Evolutionary conservation across 2,329 filamentous ascomycete genomes (phyloP).

Genomic region (Penicillium sp.): DNA sequence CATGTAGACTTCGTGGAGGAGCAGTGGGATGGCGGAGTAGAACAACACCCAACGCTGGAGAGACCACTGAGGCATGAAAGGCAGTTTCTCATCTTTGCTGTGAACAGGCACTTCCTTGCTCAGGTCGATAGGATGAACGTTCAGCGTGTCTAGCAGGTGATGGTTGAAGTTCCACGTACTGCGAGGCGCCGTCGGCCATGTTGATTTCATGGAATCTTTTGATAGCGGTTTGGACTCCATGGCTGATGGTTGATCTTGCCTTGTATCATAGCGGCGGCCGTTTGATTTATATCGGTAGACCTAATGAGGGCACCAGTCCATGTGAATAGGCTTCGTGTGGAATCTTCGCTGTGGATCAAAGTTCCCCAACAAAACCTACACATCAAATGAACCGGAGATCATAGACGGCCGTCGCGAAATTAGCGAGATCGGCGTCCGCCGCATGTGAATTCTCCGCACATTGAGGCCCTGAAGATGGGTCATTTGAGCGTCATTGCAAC

Average conservation of each 20-base stretch:
- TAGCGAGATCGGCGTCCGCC: conserved; percentile 12
- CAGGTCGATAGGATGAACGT: conserved; percentile 27
- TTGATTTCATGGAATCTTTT: conserved; percentile 36
- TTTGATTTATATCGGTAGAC: conserved; percentile 18
- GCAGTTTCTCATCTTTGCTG: conserved; percentile 45
- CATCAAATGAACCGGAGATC: conserved; percentile 8
- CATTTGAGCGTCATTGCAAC: background rate
- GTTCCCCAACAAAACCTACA: conserved; percentile 18
- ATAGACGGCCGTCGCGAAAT: background rate
- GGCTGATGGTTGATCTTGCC: background rate
- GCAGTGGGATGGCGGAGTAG: conserved; percentile 41
- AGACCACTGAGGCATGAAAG: conserved; percentile 39
- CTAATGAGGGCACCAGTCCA: background rate
- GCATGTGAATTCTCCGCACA: conserved; percentile 18
- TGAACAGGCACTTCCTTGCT: conserved; percentile 39
- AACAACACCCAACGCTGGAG: conserved; percentile 45
- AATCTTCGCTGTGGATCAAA: conserved; percentile 13
- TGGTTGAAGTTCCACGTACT: conserved; percentile 28
- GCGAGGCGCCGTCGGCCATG: conserved; percentile 28
- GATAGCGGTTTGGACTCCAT: conserved; percentile 26
- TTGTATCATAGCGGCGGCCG: background rate
- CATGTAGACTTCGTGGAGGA: conserved; percentile 40
- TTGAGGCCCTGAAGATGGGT: background rate
- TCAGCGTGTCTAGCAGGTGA: conserved; percentile 27
- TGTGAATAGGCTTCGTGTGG: conserved; percentile 12